Base-by-base conservation (phyloP, 805 yeast genomes). In the Zygosaccharomyces bisporus region DNA sequence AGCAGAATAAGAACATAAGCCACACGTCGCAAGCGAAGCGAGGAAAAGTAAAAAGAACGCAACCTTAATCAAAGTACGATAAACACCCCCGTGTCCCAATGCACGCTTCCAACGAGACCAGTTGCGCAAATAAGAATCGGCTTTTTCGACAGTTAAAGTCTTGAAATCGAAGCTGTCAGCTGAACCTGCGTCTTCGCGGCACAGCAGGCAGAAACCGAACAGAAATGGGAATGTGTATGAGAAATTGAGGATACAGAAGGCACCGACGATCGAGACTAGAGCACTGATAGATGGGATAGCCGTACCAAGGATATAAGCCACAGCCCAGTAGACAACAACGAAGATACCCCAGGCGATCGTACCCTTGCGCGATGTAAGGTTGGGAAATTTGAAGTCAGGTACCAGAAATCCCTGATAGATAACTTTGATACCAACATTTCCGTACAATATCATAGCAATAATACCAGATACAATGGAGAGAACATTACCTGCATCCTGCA, bases 371-470 rank as follows among this genome's bases (percentile, higher is more conserved):
- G 71, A 55, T 32, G 60, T 57, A 34, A 70, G 58, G 18, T 48
- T 46, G 17, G 74, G 71, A 32, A 58, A 54, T 10, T 55, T 51
- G 45, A 68, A 53, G 13, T 67, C 48, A 7, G 62, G 43, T 18
- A 66, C 64, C 25, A 70, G 46, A 44, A 70, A 60, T 10, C 70
- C 66, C 48, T 67, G 68, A 62, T 72, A 74, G 19, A 67, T 44
- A n/a, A 70, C 71, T 58, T 74, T 74, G 47, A 71, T 57, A 31
- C 75, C 75, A 37, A 74, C 64, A 55, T 74, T 73, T 20, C 74
- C 75, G 50, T 71, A 74, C 45, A 74, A 63, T 12, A 68, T 68
- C 29, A 71, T 74, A 27, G 76, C 77, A 43, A 73, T 59, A 40
- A 72, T 53, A 14, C 72, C 74, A 8, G 70, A 59, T 21, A 72